Evolutionary conservation across 495 filamentous ascomycete genomes (phyloP).

Genomic region (Stereocaulon alpinum): DNA sequence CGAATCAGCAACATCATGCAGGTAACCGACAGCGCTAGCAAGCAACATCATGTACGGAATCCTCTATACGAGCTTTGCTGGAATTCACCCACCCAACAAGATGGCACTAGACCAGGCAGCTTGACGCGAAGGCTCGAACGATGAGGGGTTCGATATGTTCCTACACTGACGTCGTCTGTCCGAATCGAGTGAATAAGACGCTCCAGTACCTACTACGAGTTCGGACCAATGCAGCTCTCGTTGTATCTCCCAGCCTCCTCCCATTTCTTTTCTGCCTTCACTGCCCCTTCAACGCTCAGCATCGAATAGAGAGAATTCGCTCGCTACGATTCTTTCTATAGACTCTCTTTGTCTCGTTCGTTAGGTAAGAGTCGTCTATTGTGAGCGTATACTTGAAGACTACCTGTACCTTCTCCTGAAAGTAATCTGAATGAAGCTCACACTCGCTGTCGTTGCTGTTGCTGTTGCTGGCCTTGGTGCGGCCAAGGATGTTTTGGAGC

Average conservation of each 20-base stretch:
- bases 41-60: not conserved
- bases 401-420: not conserved
- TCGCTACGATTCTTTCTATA: constrained; percentile 23
- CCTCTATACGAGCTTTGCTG: constrained; percentile 2
- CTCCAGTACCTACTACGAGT: not conserved
- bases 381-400: not conserved
- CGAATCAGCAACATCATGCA: not conserved
- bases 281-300: not conserved
- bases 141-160: not conserved
- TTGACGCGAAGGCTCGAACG: not conserved
- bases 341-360: not conserved
- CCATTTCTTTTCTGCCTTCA: constrained; percentile 6
- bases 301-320: constrained; percentile 16
- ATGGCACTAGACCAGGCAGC: constrained; percentile 6
- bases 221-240: not conserved
- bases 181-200: not conserved
- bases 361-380: not conserved
- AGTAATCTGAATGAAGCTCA: constrained; percentile 13
- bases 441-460: constrained; percentile 11
- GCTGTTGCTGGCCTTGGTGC: constrained; percentile 10
- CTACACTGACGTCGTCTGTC: constrained; percentile 3
- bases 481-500: constrained; percentile 10
- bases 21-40: not conserved
- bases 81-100: not conserved
- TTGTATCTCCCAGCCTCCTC: constrained; percentile 7